Evolutionary conservation across 2,329 filamentous ascomycete species (phyloP).

Genomic region (Macrophomina tecta): DNA sequence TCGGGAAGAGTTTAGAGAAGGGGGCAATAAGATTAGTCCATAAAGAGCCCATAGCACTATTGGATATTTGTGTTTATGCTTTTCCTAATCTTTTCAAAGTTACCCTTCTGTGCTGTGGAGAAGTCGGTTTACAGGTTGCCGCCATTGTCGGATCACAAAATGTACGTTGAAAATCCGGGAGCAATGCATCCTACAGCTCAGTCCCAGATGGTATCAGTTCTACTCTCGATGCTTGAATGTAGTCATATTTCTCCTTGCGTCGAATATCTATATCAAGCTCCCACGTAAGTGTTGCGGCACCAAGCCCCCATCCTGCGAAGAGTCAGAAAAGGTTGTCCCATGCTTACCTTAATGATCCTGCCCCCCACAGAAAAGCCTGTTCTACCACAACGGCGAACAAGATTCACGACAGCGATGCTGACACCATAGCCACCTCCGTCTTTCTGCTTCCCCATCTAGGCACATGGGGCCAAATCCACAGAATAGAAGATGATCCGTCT

Average conservation of each 20-base stretch:
- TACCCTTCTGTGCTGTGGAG: not conserved
- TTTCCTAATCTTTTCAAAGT: not conserved
- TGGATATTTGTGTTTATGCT: not conserved
- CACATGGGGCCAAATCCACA: too few relatives aligned
- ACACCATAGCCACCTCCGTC: not conserved
- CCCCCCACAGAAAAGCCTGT: not conserved
- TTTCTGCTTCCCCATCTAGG: too few relatives aligned
- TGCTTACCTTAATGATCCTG: conserved; percentile 10
- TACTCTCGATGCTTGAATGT: too few relatives aligned
- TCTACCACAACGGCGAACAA: too few relatives aligned
- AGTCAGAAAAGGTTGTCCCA: not conserved
- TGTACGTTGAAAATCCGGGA: too few relatives aligned
- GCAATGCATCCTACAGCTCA: too few relatives aligned
- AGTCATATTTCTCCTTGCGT: not conserved
- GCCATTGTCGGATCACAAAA: too few relatives aligned
- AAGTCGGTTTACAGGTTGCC: not conserved
- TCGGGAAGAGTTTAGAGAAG: not conserved
- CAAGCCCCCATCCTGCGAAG: not conserved
- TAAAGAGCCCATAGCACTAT: not conserved
- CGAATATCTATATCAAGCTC: not conserved
- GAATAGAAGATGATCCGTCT: too few relatives aligned
- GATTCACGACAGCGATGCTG: not conserved
- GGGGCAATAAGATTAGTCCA: not conserved
- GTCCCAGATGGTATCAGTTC: too few relatives aligned
- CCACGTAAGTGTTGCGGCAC: not conserved